Evolutionary conservation across 495 filamentous ascomycete species (phyloP).

Genomic region (Entonaema liquescens): DNA sequence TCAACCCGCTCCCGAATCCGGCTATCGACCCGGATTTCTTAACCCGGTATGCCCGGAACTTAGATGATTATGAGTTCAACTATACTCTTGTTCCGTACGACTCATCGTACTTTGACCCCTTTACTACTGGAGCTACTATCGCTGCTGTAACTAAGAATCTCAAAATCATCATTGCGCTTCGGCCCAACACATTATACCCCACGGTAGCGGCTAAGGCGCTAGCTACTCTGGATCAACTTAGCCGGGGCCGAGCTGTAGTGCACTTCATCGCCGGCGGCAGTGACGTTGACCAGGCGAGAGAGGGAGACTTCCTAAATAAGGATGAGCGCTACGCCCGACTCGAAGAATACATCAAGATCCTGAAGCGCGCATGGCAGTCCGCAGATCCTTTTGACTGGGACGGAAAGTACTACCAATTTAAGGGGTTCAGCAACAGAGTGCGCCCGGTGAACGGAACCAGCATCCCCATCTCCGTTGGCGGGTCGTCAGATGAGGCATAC

Average conservation of each 20-base stretch:
- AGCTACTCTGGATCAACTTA: slow-evolving; percentile 63
- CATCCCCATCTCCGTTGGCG: slow-evolving; percentile 63
- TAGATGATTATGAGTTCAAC: slow-evolving; percentile 64
- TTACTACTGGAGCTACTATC: slow-evolving; percentile 62
- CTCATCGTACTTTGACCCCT: slow-evolving; percentile 61
- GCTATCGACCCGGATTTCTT: slow-evolving; percentile 59
- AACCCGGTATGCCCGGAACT: slow-evolving; percentile 56
- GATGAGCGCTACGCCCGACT: slow-evolving; percentile 60
- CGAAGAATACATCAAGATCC: slow-evolving; percentile 63
- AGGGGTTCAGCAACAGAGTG: slow-evolving; percentile 59
- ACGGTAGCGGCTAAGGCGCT: slow-evolving; percentile 66
- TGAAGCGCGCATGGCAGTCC: slow-evolving; percentile 61
- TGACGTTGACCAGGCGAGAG: slow-evolving; percentile 61
- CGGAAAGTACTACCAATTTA: slow-evolving; percentile 60
- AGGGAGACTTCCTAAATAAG: slow-evolving; percentile 64
- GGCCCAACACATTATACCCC: slow-evolving; percentile 63
- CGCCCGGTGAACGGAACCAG: slow-evolving; percentile 54
- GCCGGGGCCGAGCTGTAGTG: slow-evolving; percentile 60
- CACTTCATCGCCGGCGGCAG: slow-evolving; percentile 65
- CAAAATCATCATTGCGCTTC: slow-evolving; percentile 65
- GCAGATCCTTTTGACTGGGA: slow-evolving; percentile 64
- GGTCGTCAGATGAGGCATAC: slow-evolving; percentile 62
- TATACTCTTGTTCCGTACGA: slow-evolving; percentile 65
- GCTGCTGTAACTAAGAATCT: slow-evolving; percentile 60
- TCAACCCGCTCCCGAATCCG: slow-evolving; percentile 58